Evolutionary conservation across 2,329 filamentous ascomycete species (phyloP), one percentile per base, ranked within the genome.

Genomic region (Fusarium poae): DNA sequence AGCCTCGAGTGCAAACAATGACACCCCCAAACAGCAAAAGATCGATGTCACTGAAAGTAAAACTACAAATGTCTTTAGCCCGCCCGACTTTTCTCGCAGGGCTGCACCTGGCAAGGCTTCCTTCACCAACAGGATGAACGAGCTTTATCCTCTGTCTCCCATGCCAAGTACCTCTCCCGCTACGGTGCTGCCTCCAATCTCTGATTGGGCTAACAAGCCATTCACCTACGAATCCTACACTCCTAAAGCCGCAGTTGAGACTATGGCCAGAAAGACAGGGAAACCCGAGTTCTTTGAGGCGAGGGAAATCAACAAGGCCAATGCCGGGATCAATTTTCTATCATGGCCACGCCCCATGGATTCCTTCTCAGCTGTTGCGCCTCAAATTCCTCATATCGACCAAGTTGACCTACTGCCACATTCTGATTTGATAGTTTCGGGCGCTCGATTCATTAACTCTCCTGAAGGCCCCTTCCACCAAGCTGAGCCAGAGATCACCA

Each of bases 221-320:
- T 62, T 58, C 11, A 37, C 12, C 2, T 37, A 37, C 10, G 39
- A 45, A 13, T 60, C 44, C 16, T 49, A 35, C n/a, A 34, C 51
- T 4, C 20, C 44, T 9, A 40, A 52, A 15, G 50, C 50, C 15
- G n/a, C 60, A 23, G 77, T 75, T 18, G 74, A 78, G 39, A 50
- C 69, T 9, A 70, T 82, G 43, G 80, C 80, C 2, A 69, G 74
- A 25, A 77, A 72, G 51, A 78, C 75, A 5, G 81, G 79, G 2
- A 82, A 82, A 50, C 61, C 61, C 11, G 80, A 81, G 23, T 83
- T 72, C 51, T 83, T 82, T 51, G 72, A 71, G 5, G 81, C 82
- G 8, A 75, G 82, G 27, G 81, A 80, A 46, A 68, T 74, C 23
- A 83, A 82, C 53, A 79, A 75, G 42, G 52, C 45, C 6, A 61